Base-by-base conservation (phyloP, 2,329 filamentous ascomycete genomes). In the Arachnomyces sp. region DNA sequence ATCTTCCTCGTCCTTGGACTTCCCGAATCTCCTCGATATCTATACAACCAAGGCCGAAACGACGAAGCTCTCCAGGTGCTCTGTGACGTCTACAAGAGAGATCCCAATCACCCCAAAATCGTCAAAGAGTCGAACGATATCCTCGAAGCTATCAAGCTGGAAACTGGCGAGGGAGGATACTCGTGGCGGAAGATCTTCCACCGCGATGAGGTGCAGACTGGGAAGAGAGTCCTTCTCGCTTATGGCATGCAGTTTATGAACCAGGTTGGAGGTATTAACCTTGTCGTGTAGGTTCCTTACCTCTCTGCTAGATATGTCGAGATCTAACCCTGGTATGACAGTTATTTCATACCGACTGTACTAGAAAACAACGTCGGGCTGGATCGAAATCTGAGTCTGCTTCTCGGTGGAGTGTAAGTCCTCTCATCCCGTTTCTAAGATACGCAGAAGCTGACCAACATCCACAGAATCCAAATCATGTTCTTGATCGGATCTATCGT, bases 221-320 rank as follows among this genome's bases (percentile, higher is more conserved):
- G 69, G 0, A 49, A 62, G 21, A 57, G 70, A 2, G 65, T 74
- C 12, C 46, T 72, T 2, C 58, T 75, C 3, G 70, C 69, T 0
- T 72, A 62, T 48, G 61, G 65, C n/a, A 62, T 67, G 38, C 66
- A 70, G 39, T 65, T 69, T 38, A 71, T 72, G 63, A 70, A 76
- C 36, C 72, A 75, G 43, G 59, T 69, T 36, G 61, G 62, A 3
- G 69, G 71, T 1, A 69, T 73, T 42, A 73, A 73, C 36, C 34
- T 48, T 55, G 64, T 73, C 3, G 67, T 72, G 11, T 71, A 65
- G 46, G 52, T 53, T 12, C 7, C 25, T n/a, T 13, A 12, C 21
- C 13, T n/a, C 14, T 7, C 36, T 21, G 11, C 11, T n/a, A 6
- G 1, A 9, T 25, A 25, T 32, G 9, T 7, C 7, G n/a, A 4